Conservation (phyloP, 805 yeast species). For the Myxozyma sirexii region DNA sequence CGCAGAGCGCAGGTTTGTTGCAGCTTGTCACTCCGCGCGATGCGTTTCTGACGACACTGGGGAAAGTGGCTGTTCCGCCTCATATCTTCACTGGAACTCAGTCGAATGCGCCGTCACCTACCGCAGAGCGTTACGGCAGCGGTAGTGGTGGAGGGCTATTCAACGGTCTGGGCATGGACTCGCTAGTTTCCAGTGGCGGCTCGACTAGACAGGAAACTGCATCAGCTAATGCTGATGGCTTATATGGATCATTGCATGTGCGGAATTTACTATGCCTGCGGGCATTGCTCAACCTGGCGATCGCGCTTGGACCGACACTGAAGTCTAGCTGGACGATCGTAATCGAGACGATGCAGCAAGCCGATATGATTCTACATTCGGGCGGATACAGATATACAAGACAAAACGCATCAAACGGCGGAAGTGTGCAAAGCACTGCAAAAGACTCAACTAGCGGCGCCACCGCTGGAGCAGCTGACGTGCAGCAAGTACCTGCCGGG, state of each 20-base stretch:
- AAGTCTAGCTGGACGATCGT: slow-evolving; percentile 66
- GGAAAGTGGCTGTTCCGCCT: slow-evolving; percentile 38
- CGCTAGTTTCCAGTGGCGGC: slow-evolving; percentile 7
- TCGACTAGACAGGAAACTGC: not conserved
- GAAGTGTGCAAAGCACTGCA: not conserved
- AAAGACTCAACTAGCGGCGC: not conserved
- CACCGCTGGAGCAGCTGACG: not conserved
- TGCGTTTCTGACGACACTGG: slow-evolving; percentile 48
- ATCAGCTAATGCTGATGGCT: slow-evolving; percentile 1
- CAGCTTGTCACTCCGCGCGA: slow-evolving; percentile 61
- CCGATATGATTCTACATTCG: slow-evolving; percentile 35
- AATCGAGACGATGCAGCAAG: slow-evolving; percentile 53
- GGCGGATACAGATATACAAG: slow-evolving; percentile 18
- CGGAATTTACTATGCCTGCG: slow-evolving; percentile 76
- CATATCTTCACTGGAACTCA: slow-evolving; percentile 29
- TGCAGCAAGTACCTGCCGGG: slow-evolving; percentile 3
- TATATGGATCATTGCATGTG: slow-evolving; percentile 49
- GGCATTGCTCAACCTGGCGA: slow-evolving; percentile 74
- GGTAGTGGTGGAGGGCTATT: not conserved
- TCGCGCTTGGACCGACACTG: slow-evolving; percentile 78
- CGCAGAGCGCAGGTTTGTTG: slow-evolving; percentile 82
- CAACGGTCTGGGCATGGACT: slow-evolving; percentile 33
- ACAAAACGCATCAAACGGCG: not conserved
- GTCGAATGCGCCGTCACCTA: slow-evolving; percentile 13
- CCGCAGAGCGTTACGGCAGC: slow-evolving; percentile 20